Conservation (phyloP, 345 rosid genomes). For the Aethionema arabicum region DNA sequence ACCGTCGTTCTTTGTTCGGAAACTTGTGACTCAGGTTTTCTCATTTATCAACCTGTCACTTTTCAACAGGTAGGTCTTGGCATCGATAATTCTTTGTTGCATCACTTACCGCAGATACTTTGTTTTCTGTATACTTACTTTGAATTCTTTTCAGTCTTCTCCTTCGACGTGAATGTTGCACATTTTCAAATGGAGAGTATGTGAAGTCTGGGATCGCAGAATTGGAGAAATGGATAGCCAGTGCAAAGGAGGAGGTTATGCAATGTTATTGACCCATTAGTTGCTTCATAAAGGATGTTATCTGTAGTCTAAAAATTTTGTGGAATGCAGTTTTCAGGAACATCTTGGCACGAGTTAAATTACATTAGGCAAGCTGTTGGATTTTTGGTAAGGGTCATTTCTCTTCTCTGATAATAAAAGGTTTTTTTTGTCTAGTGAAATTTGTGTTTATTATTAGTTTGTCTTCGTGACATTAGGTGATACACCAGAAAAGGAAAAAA, state of each 20-base stretch:
- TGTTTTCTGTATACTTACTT: conserved; percentile 17
- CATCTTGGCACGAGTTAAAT: conserved; percentile 96
- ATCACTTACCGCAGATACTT: conserved; percentile 8
- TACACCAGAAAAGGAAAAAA: conserved; percentile 95
- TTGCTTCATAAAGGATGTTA: conserved; percentile 24
- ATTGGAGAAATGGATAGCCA: conserved; percentile 91
- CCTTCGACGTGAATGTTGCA: conserved; percentile 95
- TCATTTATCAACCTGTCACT: conserved; percentile 93
- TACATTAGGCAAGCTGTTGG: conserved; percentile 99
- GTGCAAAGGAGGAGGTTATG: conserved; percentile 78
- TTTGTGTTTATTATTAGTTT: conserved; percentile 6
- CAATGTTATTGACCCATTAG: conserved; percentile 9
- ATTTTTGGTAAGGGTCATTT: conserved; percentile 62
- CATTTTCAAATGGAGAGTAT: conserved; percentile 96
- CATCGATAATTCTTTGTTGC: conserved; percentile 1
- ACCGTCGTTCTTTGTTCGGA: conserved; percentile 94
- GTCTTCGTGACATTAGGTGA: conserved; percentile 52
- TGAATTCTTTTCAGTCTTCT: conserved; percentile 61
- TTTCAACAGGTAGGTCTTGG: conserved; percentile 75
- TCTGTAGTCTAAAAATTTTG: conserved; percentile 36
- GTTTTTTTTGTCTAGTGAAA: conserved; percentile 8
- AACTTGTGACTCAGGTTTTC: conserved; percentile 93
- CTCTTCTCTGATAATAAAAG: conserved; percentile 18
- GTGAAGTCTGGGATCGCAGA: conserved; percentile 96
- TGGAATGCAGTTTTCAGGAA: conserved; percentile 78